phyloP scores from a whole-genome alignment of 768 basidiomycete species.

The Podaxis sp. region DNA sequence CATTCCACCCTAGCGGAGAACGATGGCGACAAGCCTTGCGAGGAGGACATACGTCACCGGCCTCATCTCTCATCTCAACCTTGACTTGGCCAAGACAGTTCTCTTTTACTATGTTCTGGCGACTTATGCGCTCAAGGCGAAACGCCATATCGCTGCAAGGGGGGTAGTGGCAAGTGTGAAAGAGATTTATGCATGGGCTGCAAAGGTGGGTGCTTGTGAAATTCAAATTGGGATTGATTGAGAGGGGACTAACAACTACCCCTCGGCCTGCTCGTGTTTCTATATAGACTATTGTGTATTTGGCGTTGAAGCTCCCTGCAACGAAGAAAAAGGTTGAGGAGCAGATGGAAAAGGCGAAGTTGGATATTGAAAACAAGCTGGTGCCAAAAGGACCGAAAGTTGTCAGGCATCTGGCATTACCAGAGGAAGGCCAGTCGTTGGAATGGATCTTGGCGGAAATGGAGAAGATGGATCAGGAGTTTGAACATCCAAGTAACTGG shows the following conservation, averaged over 20 bases:
- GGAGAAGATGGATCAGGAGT: slow-evolving; percentile 72
- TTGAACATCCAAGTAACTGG: slow-evolving; percentile 52
- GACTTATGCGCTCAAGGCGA: slow-evolving; percentile 48
- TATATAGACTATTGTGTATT: slow-evolving; percentile 35
- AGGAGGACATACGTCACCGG: not conserved
- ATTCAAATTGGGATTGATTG: not conserved
- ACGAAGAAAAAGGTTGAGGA: slow-evolving; percentile 57
- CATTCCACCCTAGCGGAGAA: not conserved
- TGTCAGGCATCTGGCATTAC: slow-evolving; percentile 65
- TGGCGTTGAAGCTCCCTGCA: slow-evolving; percentile 62
- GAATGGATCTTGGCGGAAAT: slow-evolving; percentile 82
- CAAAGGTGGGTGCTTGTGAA: slow-evolving; percentile 39
- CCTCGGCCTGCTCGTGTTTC: not conserved
- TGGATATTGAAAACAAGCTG: slow-evolving; percentile 66
- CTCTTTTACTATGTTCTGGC: slow-evolving; percentile 61
- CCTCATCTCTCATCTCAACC: slow-evolving; percentile 16
- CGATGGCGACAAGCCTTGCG: not conserved
- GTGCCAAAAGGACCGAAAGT: slow-evolving; percentile 64
- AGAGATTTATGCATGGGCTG: slow-evolving; percentile 55
- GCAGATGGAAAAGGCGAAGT: slow-evolving; percentile 64
- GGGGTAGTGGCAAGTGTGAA: slow-evolving; percentile 48
- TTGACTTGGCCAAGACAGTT: slow-evolving; percentile 54
- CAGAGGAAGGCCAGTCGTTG: slow-evolving; percentile 57
- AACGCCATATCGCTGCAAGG: slow-evolving; percentile 65
- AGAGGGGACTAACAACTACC: not conserved